Evolutionary conservation across 148 eudicot species (phyloP).

Genomic region (Mesembryanthemum crystallinum): DNA sequence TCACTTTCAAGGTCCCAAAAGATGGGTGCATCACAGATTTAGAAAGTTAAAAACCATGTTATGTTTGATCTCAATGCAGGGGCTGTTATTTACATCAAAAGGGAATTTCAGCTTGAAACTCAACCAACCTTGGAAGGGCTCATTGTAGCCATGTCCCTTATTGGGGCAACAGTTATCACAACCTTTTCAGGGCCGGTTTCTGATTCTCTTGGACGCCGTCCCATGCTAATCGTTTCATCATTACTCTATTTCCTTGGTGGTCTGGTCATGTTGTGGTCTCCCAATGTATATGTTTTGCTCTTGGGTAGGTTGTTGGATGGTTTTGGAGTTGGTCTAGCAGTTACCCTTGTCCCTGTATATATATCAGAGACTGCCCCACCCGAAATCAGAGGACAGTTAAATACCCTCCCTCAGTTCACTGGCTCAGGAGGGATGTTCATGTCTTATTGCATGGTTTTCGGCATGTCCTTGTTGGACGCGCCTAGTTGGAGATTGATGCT

Average conservation of each 20-base stretch:
- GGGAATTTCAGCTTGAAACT: slow-evolving; percentile 63
- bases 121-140: slow-evolving; percentile 86
- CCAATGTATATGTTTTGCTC: slow-evolving; percentile 77
- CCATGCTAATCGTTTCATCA: slow-evolving; percentile 79
- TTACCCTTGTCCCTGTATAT: slow-evolving; percentile 81
- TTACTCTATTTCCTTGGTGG: slow-evolving; percentile 71
- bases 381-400: slow-evolving; percentile 77
- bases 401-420: slow-evolving; percentile 89
- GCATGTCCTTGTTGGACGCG: slow-evolving; percentile 67
- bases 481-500: slow-evolving; percentile 96
- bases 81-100: slow-evolving; percentile 78
- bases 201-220: slow-evolving; percentile 75
- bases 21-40: slow-evolving; percentile 2
- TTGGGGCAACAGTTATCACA: slow-evolving; percentile 87
- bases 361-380: slow-evolving; percentile 94
- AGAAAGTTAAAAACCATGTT: not conserved
- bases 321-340: slow-evolving; percentile 79
- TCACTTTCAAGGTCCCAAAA: not conserved
- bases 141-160: slow-evolving; percentile 82
- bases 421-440: slow-evolving; percentile 83
- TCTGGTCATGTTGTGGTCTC: slow-evolving; percentile 89
- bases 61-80: slow-evolving; percentile 46
- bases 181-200: slow-evolving; percentile 86
- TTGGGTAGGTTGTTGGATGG: slow-evolving; percentile 79
- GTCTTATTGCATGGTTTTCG: slow-evolving; percentile 83